Conservation (phyloP, 768 basidiomycete genomes). For the Austroboletus eburneus region DNA sequence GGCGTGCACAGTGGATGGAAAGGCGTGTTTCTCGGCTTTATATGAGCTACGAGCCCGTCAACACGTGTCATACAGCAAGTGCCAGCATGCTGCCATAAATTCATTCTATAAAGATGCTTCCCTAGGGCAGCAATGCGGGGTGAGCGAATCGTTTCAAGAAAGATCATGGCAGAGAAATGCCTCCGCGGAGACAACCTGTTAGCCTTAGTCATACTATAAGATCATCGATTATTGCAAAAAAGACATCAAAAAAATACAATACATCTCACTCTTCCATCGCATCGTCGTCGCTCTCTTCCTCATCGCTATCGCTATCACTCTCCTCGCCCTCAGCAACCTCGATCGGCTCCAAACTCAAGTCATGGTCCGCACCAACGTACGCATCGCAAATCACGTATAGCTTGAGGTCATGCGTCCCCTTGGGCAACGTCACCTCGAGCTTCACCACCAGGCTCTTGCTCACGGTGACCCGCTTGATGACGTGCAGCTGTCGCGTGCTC, state of each 20-base stretch:
- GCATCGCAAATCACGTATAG: conserved; percentile 92
- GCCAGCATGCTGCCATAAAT: too few species aligned
- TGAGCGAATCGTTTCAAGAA: too few species aligned
- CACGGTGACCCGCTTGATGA: conserved; percentile 85
- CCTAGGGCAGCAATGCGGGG: too few species aligned
- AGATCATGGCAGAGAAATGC: too few species aligned
- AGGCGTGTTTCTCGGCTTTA: too few species aligned
- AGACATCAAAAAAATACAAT: neutral
- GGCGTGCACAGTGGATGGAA: neutral
- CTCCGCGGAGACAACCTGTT: too few species aligned
- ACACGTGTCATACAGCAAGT: too few species aligned
- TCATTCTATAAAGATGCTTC: too few species aligned
- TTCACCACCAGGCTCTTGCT: conserved; percentile 69
- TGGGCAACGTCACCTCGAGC: conserved; percentile 83
- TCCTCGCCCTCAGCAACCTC: conserved; percentile 91
- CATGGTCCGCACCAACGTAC: conserved; percentile 89
- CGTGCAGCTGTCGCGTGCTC: conserved; percentile 70
- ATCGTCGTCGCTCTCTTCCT: conserved; percentile 58
- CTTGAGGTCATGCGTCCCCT: conserved; percentile 79
- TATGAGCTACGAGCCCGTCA: too few species aligned
- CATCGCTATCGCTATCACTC: conserved; percentile 74
- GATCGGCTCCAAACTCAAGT: conserved; percentile 76
- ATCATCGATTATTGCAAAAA: too few species aligned
- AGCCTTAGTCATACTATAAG: too few species aligned
- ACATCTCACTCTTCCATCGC: conserved; percentile 49